phyloP scores from a whole-genome alignment of 768 basidiomycete species.

The Tylopilus rubrobrunneus region DNA sequence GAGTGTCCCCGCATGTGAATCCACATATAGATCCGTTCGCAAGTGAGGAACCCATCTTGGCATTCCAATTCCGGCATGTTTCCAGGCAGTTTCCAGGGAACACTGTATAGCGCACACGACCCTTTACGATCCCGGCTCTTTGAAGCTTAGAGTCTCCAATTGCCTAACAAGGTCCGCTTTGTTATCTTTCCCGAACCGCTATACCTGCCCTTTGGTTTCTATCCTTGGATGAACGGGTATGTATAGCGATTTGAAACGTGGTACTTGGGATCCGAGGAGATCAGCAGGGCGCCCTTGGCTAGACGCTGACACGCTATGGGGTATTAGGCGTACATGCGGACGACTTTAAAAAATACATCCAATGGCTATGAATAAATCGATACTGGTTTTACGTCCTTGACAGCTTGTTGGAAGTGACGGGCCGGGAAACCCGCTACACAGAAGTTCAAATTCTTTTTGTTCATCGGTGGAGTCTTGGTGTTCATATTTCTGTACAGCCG shows the following conservation, averaged over 20 bases:
- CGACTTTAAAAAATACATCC: neutral
- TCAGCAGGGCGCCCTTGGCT: neutral
- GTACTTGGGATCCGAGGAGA: neutral
- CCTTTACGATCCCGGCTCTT: too few species aligned
- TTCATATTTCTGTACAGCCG: too few species aligned
- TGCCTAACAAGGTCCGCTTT: neutral
- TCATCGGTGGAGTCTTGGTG: too few species aligned
- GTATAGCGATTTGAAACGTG: too few species aligned
- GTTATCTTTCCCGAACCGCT: neutral
- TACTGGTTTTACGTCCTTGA: too few species aligned
- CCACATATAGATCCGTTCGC: too few species aligned
- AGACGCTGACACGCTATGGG: neutral
- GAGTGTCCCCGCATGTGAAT: too few species aligned
- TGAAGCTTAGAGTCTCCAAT: neutral
- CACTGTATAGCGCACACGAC: neutral
- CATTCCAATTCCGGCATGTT: too few species aligned
- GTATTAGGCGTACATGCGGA: neutral
- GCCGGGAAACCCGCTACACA: neutral
- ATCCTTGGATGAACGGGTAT: neutral
- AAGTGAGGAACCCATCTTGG: neutral
- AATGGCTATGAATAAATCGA: too few species aligned
- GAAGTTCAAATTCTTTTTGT: too few species aligned
- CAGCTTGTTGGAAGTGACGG: neutral
- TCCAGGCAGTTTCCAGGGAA: neutral
- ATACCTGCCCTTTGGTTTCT: neutral